A percentile compares a stretch with the other conserved stretches of the same genome.
Evolutionary conservation across 208 protist genomes (phyloP).

Genomic region (Acanthamoeba lenticulata): DNA sequence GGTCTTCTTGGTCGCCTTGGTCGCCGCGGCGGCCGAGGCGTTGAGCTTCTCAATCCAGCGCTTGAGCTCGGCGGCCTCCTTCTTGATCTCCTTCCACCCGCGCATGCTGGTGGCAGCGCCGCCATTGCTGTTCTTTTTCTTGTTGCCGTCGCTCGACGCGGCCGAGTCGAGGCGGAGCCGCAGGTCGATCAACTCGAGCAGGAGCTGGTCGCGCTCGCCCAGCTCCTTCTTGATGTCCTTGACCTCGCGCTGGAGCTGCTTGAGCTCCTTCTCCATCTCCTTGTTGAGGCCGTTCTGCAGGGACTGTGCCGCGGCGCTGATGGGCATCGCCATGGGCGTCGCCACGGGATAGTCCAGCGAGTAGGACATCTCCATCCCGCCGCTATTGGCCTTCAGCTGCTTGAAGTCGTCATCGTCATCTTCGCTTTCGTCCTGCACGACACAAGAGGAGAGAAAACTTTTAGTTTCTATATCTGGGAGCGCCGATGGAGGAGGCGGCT

Average conservation of each 20-base stretch:
- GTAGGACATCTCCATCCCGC: not conserved
- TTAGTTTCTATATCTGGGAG: no score
- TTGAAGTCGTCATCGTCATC: not conserved
- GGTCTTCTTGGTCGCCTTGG: not conserved
- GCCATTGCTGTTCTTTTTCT: not conserved
- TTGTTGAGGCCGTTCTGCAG: conserved; percentile 8
- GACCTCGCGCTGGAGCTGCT: conserved; percentile 34
- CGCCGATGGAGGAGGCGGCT: no score
- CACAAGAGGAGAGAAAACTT: no score
- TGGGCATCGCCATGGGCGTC: not conserved
- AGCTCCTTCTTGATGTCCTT: conserved; percentile 41
- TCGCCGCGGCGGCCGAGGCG: not conserved
- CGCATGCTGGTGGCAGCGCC: not conserved
- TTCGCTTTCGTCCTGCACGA: not conserved
- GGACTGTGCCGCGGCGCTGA: not conserved
- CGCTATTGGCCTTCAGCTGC: not conserved
- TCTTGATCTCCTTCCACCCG: conserved; percentile 55
- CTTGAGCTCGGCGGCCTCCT: conserved; percentile 3
- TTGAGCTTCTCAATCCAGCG: conserved; percentile 7
- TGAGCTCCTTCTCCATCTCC: conserved; percentile 63
- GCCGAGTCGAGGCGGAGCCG: not conserved
- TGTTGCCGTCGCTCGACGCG: not conserved
- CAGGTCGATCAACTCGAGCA: conserved; percentile 24
- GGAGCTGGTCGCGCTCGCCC: not conserved
- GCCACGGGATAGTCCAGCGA: conserved; percentile 61